Evolutionary conservation across 352 stramenopile genomes (phyloP), one percentile per base, ranked within the genome.

Genomic region (Phytophthora idaei): DNA sequence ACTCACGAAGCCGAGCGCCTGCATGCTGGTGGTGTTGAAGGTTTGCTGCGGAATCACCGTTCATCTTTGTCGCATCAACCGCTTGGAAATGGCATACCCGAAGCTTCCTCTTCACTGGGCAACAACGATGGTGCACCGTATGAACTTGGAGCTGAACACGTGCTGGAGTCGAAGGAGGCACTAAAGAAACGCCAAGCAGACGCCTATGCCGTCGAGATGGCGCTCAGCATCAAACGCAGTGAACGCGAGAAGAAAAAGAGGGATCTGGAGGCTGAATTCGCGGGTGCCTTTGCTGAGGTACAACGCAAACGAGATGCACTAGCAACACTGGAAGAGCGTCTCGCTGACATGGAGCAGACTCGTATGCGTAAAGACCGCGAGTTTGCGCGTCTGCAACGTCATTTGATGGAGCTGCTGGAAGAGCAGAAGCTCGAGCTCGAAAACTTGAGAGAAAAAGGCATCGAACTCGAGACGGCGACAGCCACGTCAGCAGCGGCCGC

Each of bases 381-480:
- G 70, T 98, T 98, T 75, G 81, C 85, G 32, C 80, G 92, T 2
- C 75, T 98, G 72, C 94, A 98, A 64, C 79, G 90, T 14, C 95
- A 98, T 57, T 52, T 98, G 2, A 97, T 98, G 90, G 90, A 97
- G 64, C 66, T 98, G 29, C 71, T 98, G 11, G 87, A 97, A 62
- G 93, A 98, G 63, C 94, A 98, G 63, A 98, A 98, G 69, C 71
- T 94, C 27, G 93, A 98, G 68, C 84, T 98, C 32, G 91, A 98
- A 55, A 90, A 86, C 47, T 72, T 98, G 31, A 80, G 91, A 8
- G 91, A 98, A 58, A 96, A 95, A 32, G 91, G 90, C 12, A 93
- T 98, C 21, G 91, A 98, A 69, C 78, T 98, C 8, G 93, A 98
- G 64, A 91, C 85, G 5, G 92, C 93, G 12, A 97, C 92, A 0